A percentile compares a stretch with the other conserved stretches of the same genome.
Conservation (phyloP, 2,329 filamentous ascomycete species). For the Elsinoe ampelina region DNA sequence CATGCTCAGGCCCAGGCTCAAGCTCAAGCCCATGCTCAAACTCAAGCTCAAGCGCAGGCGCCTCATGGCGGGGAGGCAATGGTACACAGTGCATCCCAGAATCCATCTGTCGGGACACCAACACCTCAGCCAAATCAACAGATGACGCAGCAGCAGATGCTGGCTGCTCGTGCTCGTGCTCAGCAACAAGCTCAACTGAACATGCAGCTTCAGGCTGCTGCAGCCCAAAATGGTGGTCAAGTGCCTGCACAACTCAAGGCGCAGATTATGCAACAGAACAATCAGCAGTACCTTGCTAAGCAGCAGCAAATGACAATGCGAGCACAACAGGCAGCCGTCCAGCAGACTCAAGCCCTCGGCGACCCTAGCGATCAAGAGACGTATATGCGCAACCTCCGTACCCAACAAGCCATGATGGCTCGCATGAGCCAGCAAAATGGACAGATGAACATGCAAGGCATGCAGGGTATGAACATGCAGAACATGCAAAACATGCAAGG, state of each 20-base stretch:
- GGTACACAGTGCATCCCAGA: slow-evolving; percentile 1
- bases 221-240: slow-evolving; percentile 16
- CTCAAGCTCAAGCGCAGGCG: neutral
- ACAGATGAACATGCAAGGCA: slow-evolving; percentile 14
- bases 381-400: slow-evolving; percentile 26
- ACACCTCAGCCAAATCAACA: neutral
- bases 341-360: slow-evolving; percentile 16
- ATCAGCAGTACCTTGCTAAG: slow-evolving; percentile 20
- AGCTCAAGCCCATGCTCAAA: neutral
- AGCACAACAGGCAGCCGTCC: slow-evolving; percentile 9
- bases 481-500: neutral
- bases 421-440: slow-evolving; percentile 13
- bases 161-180: neutral
- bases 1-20: neutral
- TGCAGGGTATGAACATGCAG: slow-evolving; percentile 13
- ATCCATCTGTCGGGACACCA: slow-evolving; percentile 1
- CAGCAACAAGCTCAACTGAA: slow-evolving; percentile 10
- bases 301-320: slow-evolving; percentile 18
- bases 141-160: neutral
- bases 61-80: slow-evolving; percentile 7
- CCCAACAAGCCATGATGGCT: slow-evolving; percentile 23
- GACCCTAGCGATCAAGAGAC: slow-evolving; percentile 27
- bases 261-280: slow-evolving; percentile 24
- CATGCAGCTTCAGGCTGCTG: slow-evolving; percentile 4
- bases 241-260: slow-evolving; percentile 19